Percentiles rank a stretch among this genome's conserved stretches.
These are phyloP conservation scores for Mallotus japonicus DNA, from an alignment of 441 rosid species.

Conservation along the genomic window DNA sequence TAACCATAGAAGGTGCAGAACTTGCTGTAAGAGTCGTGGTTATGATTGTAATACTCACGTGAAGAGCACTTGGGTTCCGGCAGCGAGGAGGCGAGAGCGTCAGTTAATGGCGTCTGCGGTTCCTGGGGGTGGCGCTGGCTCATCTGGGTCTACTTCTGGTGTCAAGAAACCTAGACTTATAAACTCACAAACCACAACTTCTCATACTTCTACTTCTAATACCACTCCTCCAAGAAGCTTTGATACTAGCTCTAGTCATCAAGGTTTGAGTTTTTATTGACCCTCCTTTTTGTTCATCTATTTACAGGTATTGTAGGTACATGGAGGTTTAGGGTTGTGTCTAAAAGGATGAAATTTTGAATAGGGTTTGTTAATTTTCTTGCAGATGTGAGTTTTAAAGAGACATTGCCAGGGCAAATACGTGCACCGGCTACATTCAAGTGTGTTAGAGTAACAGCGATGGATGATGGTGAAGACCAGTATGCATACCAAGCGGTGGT, in stretches of 20 bases:
- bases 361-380: slow-evolving; percentile 12
- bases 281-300: no score
- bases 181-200: slow-evolving; percentile 60
- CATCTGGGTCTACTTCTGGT: slow-evolving; percentile 66
- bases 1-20: slow-evolving; percentile 73
- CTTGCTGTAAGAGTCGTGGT: slow-evolving; percentile 93
- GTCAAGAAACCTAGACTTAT: slow-evolving; percentile 72
- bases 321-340: slow-evolving; percentile 4
- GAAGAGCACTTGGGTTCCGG: slow-evolving; percentile 98
- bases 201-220: slow-evolving; percentile 84
- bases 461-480: slow-evolving; percentile 89
- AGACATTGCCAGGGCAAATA: slow-evolving; percentile 72
- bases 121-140: slow-evolving; percentile 28
- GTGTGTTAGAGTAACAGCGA: slow-evolving; percentile 85
- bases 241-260: slow-evolving; percentile 80
- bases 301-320: no score
- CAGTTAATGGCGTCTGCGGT: slow-evolving; percentile 48
- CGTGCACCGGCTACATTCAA: slow-evolving; percentile 88
- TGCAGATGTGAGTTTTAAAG: slow-evolving; percentile 56
- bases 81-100: slow-evolving; percentile 82
- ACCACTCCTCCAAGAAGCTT: slow-evolving; percentile 84
- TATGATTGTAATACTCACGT: slow-evolving; percentile 88
- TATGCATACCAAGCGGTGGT: slow-evolving; percentile 88
- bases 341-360: background rate
- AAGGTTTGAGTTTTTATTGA: slow-evolving; percentile 57